Base-by-base conservation (phyloP, 2,329 filamentous ascomycete species). In the Nothomitra cinnamomea region DNA sequence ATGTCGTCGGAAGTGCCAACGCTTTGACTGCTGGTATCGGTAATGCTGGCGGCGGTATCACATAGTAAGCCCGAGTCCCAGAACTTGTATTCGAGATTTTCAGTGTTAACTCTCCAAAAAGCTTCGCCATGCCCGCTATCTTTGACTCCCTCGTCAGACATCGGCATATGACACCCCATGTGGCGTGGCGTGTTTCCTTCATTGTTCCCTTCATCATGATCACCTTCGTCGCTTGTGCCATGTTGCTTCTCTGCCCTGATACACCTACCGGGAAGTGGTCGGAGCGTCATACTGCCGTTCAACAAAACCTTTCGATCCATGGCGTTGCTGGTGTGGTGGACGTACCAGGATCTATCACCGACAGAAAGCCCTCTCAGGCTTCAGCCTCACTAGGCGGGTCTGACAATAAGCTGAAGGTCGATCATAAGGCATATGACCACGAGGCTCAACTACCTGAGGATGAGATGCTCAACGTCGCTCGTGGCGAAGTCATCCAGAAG, bases 11-110 rank as follows among this genome's bases (percentile, higher is more conserved):
- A 49, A 89, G 86, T 4, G 86, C 87, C 57, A 95, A 95, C 63
- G 84, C 87, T 2, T 69, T 95, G 17, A 83, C 87, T 1, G 89
- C 82, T 42, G 89, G 89, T 13, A 83, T 85, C 70, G 89, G 88
- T 52, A 95, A 94, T 61, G 78, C 86, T 24, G 88, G 89, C 55
- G 89, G 88, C 58, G 89, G 89, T 54, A 84, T 94, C 59, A 94
- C 88, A 1, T 94, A 94, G 15, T 49, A 19, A 49, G 45, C 28
- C 19, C 15, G 25, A n/a, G n/a, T 35, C 45, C 19, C 17, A 19
- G 1, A 38, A 36, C 21, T 10, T 43, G 38, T 5, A 15, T 48
- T n/a, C n/a, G n/a, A n/a, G 12, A 13, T 36, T 3, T 15, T 13
- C 13, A 24, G 22, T 45, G 3, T 21, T 38, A 35, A 47, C 59